These are phyloP conservation scores for Starmerella khaoyaiensis DNA, from an alignment of 805 yeast species.

Conservation along the genomic window DNA sequence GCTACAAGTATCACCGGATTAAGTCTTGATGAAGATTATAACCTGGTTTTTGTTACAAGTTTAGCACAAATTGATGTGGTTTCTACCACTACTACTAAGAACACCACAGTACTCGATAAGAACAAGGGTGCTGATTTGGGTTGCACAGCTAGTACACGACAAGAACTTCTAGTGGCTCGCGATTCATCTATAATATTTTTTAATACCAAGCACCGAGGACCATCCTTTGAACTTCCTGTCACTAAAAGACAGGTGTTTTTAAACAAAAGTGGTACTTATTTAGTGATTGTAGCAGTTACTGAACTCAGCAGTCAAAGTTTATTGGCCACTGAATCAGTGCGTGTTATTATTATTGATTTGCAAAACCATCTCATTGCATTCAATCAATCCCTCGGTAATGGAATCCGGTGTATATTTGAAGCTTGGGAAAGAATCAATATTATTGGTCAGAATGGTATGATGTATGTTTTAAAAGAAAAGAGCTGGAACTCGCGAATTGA, in stretches of 20 bases:
- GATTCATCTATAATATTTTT: slow-evolving; percentile 53
- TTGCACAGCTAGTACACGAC: slow-evolving; percentile 27
- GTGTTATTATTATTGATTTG: slow-evolving; percentile 55
- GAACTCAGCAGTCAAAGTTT: slow-evolving; percentile 8
- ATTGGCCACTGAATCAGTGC: slow-evolving; percentile 33
- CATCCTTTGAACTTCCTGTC: slow-evolving; percentile 43
- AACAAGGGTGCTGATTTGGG: slow-evolving; percentile 37
- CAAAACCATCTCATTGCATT: slow-evolving; percentile 57
- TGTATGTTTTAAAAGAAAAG: slow-evolving; percentile 57
- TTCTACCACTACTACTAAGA: slow-evolving; percentile 44
- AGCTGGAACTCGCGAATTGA: slow-evolving; percentile 54
- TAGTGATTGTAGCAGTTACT: slow-evolving; percentile 33
- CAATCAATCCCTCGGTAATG: slow-evolving; percentile 51
- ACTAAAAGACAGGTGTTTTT: slow-evolving; percentile 39
- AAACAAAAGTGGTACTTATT: slow-evolving; percentile 36
- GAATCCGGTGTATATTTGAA: slow-evolving; percentile 43
- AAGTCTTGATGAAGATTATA: slow-evolving; percentile 34
- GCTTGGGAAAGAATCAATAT: slow-evolving; percentile 48
- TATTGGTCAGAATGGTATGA: slow-evolving; percentile 60
- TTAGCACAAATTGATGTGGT: slow-evolving; percentile 59
- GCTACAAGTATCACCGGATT: slow-evolving; percentile 71
- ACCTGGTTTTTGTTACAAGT: slow-evolving; percentile 54
- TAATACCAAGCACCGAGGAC: slow-evolving; percentile 28
- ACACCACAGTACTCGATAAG: slow-evolving; percentile 37
- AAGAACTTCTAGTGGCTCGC: slow-evolving; percentile 51